Evolutionary conservation across 1,284 basidiomycete genomes (phyloP).

Genomic region (Malassezia restricta): DNA sequence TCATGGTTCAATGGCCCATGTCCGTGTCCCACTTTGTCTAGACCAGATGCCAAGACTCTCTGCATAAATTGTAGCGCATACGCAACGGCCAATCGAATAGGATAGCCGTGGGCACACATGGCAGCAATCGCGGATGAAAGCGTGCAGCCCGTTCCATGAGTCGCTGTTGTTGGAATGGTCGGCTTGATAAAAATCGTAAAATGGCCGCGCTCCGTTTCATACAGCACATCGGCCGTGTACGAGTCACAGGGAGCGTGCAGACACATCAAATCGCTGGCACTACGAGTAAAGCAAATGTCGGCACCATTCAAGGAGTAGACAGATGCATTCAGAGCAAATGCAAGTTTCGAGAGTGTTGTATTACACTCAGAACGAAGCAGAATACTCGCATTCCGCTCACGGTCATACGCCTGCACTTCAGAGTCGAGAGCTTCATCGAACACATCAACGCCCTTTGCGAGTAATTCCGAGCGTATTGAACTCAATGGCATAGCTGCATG

Average conservation of each 20-base stretch:
- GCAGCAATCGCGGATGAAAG: conserved; percentile 70
- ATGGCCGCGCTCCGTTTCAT: conserved; percentile 39
- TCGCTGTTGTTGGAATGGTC: conserved; percentile 20
- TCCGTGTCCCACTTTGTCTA: conserved; percentile 59
- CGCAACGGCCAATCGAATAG: conserved; percentile 56
- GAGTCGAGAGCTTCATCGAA: neutral
- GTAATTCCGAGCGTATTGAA: conserved; percentile 14
- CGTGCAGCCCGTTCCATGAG: conserved; percentile 90
- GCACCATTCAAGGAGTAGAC: neutral
- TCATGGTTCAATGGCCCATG: conserved; percentile 79
- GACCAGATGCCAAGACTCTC: conserved; percentile 61
- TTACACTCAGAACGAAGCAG: neutral
- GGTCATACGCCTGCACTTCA: neutral
- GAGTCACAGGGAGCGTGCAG: conserved; percentile 48
- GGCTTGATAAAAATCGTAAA: conserved; percentile 31
- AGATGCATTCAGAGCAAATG: conserved; percentile 2
- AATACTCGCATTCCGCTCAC: neutral
- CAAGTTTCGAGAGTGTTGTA: neutral
- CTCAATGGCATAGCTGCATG: conserved; percentile 51
- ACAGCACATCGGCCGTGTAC: conserved; percentile 54
- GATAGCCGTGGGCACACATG: conserved; percentile 54
- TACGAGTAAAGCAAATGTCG: neutral
- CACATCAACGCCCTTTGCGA: neutral
- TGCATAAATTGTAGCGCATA: conserved; percentile 63
- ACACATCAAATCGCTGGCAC: conserved; percentile 43